Evolutionary conservation across 1,139 yeast genomes (phyloP).

Genomic region (Suzukiozyma palmioleophila): DNA sequence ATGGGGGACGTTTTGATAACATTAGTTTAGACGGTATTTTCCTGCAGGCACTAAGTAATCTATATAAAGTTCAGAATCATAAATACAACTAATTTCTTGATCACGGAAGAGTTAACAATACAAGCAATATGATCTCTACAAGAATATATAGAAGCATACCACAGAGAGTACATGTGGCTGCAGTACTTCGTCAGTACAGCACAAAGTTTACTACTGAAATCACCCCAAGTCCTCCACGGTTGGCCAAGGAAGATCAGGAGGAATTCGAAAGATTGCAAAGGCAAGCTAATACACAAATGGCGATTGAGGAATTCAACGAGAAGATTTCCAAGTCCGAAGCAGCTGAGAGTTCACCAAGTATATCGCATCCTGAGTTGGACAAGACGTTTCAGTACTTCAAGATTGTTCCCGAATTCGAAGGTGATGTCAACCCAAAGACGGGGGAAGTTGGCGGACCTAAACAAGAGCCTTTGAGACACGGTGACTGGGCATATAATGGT

Average conservation of each 20-base stretch:
- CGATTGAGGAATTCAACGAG: constrained; percentile 70
- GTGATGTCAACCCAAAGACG: constrained; percentile 86
- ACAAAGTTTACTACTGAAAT: constrained; percentile 25
- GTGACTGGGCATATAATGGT: constrained; percentile 94
- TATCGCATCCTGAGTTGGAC: constrained; percentile 1
- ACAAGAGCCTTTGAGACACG: constrained; percentile 90
- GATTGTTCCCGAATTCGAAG: constrained; percentile 93
- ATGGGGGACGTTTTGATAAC: too few species aligned
- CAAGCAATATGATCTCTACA: background rate
- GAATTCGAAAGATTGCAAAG: constrained; percentile 86
- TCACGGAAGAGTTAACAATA: too few species aligned
- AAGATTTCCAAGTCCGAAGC: constrained; percentile 29
- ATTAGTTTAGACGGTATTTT: too few species aligned
- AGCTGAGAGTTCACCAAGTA: constrained; percentile 22
- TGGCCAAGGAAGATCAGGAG: constrained; percentile 83
- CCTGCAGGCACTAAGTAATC: too few species aligned
- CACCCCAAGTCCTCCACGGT: constrained; percentile 75
- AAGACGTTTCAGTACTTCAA: constrained; percentile 60
- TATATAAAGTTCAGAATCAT: too few species aligned
- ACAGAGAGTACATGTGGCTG: background rate
- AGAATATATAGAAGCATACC: background rate
- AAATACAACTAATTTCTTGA: too few species aligned
- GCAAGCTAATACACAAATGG: constrained; percentile 75
- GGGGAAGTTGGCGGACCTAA: constrained; percentile 99
- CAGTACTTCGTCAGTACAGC: background rate